Evolutionary conservation across 768 basidiomycete species (phyloP).

Genomic region (Auricularia sp.): DNA sequence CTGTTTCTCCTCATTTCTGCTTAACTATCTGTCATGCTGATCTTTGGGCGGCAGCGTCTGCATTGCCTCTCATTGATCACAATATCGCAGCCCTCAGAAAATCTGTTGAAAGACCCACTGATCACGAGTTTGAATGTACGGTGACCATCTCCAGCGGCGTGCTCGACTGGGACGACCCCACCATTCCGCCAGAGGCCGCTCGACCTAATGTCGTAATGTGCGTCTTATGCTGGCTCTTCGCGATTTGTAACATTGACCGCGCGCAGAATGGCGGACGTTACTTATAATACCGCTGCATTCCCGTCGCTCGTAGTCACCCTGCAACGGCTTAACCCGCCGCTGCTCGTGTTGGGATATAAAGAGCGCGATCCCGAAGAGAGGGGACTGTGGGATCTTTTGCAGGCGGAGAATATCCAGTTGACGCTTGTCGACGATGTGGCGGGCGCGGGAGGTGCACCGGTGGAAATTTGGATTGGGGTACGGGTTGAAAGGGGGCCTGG

Average conservation of each 20-base stretch:
- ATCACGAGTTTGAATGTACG: slow-evolving; percentile 17
- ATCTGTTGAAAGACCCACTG: neutral
- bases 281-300: slow-evolving; percentile 84
- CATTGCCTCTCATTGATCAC: slow-evolving; percentile 65
- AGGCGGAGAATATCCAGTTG: slow-evolving; percentile 25
- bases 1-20: neutral
- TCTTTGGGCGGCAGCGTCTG: slow-evolving; percentile 49
- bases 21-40: neutral
- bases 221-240: slow-evolving; percentile 17
- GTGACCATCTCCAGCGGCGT: slow-evolving; percentile 10
- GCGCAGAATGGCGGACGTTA: slow-evolving; percentile 83
- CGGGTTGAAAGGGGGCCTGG: no score
- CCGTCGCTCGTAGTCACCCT: slow-evolving; percentile 66
- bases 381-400: slow-evolving; percentile 45
- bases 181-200: slow-evolving; percentile 36
- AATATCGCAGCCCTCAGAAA: slow-evolving; percentile 46
- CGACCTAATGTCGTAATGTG: slow-evolving; percentile 55
- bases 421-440: slow-evolving; percentile 38
- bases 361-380: slow-evolving; percentile 73
- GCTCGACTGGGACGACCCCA: slow-evolving; percentile 70
- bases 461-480: slow-evolving; percentile 61
- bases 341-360: slow-evolving; percentile 74
- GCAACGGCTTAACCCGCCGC: slow-evolving; percentile 34
- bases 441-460: slow-evolving; percentile 53
- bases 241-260: neutral